A percentile compares a stretch with the other conserved stretches of the same genome.
Evolutionary conservation across 106 monocot genomes (phyloP).

Genomic region (Cymbidium sinense): DNA sequence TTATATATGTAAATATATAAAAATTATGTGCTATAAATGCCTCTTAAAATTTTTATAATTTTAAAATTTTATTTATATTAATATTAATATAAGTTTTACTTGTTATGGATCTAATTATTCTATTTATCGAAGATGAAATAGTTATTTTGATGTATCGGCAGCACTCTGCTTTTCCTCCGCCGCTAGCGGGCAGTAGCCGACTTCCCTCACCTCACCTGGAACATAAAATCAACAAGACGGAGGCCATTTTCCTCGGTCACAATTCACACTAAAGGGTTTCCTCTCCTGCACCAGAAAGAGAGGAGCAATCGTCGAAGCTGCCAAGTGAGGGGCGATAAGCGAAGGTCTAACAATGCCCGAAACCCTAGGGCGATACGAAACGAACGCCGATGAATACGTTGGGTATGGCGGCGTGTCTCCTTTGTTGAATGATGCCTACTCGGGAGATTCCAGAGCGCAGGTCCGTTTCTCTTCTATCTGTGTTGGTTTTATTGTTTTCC

Average conservation of each 20-base stretch:
- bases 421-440: constrained; percentile 1
- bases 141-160: too few relatives aligned
- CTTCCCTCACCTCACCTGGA: too few relatives aligned
- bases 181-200: too few relatives aligned
- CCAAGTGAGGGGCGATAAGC: background rate
- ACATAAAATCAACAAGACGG: too few relatives aligned
- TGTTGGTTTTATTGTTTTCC: background rate
- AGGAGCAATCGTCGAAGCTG: background rate
- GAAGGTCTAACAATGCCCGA: constrained; percentile 2
- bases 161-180: too few relatives aligned
- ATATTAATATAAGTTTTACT: too few relatives aligned
- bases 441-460: background rate
- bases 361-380: background rate
- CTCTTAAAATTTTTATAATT: too few relatives aligned
- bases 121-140: too few relatives aligned
- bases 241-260: background rate
- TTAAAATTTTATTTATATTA: too few relatives aligned
- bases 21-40: too few relatives aligned
- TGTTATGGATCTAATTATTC: too few relatives aligned
- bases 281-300: background rate
- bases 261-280: background rate
- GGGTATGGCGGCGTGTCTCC: background rate
- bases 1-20: too few relatives aligned
- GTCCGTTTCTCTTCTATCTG: background rate
- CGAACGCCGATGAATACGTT: background rate